Conservation (phyloP, 2,329 filamentous ascomycete genomes). For the Trichoderma sp. region DNA sequence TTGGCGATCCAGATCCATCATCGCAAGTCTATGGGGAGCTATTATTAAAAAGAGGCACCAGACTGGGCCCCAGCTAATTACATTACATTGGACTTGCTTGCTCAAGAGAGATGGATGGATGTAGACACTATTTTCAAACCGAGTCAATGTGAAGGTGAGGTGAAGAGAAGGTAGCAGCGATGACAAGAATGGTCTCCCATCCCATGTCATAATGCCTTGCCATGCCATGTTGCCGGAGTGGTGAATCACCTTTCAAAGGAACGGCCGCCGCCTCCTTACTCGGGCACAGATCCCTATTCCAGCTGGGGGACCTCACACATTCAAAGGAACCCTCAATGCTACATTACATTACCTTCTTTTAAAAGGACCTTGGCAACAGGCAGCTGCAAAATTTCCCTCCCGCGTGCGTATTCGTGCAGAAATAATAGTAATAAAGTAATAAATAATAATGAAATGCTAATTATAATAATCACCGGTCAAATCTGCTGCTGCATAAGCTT, state of each 20-base stretch:
- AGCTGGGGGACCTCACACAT: background rate
- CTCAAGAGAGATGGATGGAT: background rate
- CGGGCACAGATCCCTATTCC: background rate
- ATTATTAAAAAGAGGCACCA: background rate
- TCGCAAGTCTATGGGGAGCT: background rate
- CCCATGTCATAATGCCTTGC: background rate
- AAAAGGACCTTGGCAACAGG: conserved; percentile 1
- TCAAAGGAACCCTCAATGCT: background rate
- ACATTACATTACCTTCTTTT: background rate
- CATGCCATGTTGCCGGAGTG: background rate
- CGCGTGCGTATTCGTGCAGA: background rate
- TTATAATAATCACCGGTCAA: background rate
- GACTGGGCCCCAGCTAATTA: background rate
- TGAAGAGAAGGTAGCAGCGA: background rate
- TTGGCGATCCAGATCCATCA: background rate
- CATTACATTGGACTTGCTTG: background rate
- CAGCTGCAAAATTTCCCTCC: background rate
- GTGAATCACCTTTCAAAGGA: background rate
- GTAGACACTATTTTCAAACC: background rate
- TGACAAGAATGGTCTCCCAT: background rate
- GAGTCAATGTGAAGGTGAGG: background rate
- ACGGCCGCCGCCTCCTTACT: background rate
- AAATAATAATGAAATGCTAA: background rate
- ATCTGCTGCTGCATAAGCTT: background rate
- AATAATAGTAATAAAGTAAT: background rate